A percentile compares a stretch with the other conserved stretches of the same genome.
These are phyloP conservation scores for Beauveria brongniartii DNA, from an alignment of 2,329 filamentous ascomycete genomes.

Conservation along the genomic window DNA sequence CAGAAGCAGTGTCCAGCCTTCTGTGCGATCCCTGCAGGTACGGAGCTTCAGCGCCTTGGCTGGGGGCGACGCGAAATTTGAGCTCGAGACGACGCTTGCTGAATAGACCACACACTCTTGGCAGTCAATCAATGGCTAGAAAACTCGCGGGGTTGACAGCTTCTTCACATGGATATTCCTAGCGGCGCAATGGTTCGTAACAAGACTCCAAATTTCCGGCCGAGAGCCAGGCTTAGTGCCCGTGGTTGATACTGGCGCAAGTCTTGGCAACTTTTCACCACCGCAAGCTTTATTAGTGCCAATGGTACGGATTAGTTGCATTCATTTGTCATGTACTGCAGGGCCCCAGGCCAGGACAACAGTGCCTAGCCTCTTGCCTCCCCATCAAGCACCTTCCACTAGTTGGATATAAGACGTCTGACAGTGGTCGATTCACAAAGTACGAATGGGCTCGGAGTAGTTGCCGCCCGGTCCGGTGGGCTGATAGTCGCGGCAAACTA, in stretches of 20 bases:
- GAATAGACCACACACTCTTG: background rate
- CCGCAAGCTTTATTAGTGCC: background rate
- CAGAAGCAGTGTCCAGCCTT: background rate
- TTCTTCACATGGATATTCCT: background rate
- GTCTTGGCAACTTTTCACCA: background rate
- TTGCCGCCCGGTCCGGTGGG: too few relatives aligned
- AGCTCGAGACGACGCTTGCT: background rate
- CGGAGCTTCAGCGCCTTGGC: background rate
- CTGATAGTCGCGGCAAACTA: background rate
- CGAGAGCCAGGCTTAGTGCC: background rate
- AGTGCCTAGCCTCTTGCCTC: background rate
- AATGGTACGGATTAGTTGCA: background rate
- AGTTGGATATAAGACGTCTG: background rate
- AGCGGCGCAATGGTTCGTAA: background rate
- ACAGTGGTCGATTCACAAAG: too few relatives aligned
- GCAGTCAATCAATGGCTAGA: background rate
- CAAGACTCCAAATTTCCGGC: background rate
- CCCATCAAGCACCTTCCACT: background rate
- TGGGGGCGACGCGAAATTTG: background rate
- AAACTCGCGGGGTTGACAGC: background rate
- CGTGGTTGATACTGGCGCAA: background rate
- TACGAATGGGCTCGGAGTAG: too few relatives aligned
- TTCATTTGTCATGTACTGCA: background rate
- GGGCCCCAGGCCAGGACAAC: background rate
- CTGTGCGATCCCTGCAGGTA: conserved; percentile 3